Evolutionary conservation across 495 filamentous ascomycete species (phyloP).

Genomic region (Penicillium diatomitis): DNA sequence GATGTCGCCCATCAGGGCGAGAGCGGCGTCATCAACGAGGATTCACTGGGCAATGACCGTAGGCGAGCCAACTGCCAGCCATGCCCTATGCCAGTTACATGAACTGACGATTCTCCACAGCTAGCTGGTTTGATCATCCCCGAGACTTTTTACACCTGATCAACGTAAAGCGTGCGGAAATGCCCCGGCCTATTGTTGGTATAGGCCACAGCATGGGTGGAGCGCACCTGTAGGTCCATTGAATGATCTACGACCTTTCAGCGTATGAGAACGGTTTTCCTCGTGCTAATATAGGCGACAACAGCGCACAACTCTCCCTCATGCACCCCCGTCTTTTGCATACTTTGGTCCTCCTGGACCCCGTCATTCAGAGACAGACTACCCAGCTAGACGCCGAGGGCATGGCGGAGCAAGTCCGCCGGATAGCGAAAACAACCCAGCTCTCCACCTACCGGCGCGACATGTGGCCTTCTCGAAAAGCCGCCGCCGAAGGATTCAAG

Average conservation of each 20-base stretch:
- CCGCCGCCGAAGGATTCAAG: slow-evolving; percentile 51
- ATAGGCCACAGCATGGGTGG: slow-evolving; percentile 88
- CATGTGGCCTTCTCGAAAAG: slow-evolving; percentile 56
- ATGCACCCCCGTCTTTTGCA: slow-evolving; percentile 78
- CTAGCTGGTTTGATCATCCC: slow-evolving; percentile 78
- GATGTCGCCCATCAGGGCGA: slow-evolving; percentile 72
- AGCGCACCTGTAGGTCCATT: slow-evolving; percentile 42
- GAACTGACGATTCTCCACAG: slow-evolving; percentile 23
- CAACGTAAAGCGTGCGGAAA: slow-evolving; percentile 71
- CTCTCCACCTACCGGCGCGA: slow-evolving; percentile 58
- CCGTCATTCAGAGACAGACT: slow-evolving; percentile 54
- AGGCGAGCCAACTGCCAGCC: slow-evolving; percentile 10
- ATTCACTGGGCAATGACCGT: slow-evolving; percentile 70
- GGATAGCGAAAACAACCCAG: slow-evolving; percentile 36
- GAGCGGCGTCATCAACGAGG: slow-evolving; percentile 67
- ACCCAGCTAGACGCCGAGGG: slow-evolving; percentile 28
- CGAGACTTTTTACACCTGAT: slow-evolving; percentile 82
- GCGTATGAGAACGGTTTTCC: too few species aligned
- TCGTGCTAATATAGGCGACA: too few species aligned
- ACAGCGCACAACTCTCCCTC: slow-evolving; percentile 48
- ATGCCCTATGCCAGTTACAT: too few species aligned
- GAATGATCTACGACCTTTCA: too few species aligned
- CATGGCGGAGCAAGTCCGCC: slow-evolving; percentile 12
- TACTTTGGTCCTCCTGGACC: slow-evolving; percentile 71
- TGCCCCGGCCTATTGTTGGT: slow-evolving; percentile 83